Evolutionary conservation across 140 eudicot species (phyloP), one percentile per base, ranked within the genome.

Genomic region (Stevia rebaudiana): DNA sequence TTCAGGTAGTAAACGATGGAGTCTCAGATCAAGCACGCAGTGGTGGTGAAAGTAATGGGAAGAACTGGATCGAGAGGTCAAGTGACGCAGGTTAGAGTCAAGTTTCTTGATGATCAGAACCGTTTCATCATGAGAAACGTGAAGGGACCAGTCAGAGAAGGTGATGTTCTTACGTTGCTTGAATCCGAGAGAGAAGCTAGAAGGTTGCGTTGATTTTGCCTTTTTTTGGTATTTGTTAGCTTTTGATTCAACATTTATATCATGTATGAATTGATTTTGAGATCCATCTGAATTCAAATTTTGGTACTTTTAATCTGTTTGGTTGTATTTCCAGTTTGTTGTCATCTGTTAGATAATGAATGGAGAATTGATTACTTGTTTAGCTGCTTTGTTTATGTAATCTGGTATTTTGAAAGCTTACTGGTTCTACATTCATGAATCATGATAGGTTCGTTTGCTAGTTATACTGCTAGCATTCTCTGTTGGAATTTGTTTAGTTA

Each of bases 111-210:
- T 53, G 83, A 78, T n/a, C 83, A 78, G 63, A 78, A 74, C 54
- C 79, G 83, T 25, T 78, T 73, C 10, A 78, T 78, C 59, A 78
- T 72, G 83, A 73, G 82, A 36, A 78, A 78, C 3, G 82, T 78
- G 13, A 78, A 78, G 22, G 82, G 82, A 9, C 82, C 82, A 0
- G 82, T 78, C 12, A 73, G 82, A 69, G 82, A 78, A 51, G 82
- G 82, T 73, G 82, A 78, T 68, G 78, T 78, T 55, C 82, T 78
- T 42, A 78, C 82, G 13, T 61, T 78, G 72, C 79, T 78, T 24
- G 84, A 79, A 54, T 79, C 84, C 10, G 84, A 79, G 71, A 74
- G 80, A 70, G 83, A 78, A 64, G 83, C 83, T 19, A 74, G 83
- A 63, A 79, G 83, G 68, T 68, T 79, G 68, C 83, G 83, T 49